Evolutionary conservation across 768 basidiomycete species (phyloP), one percentile per base, ranked within the genome.

Genomic region (Suillus sp.): DNA sequence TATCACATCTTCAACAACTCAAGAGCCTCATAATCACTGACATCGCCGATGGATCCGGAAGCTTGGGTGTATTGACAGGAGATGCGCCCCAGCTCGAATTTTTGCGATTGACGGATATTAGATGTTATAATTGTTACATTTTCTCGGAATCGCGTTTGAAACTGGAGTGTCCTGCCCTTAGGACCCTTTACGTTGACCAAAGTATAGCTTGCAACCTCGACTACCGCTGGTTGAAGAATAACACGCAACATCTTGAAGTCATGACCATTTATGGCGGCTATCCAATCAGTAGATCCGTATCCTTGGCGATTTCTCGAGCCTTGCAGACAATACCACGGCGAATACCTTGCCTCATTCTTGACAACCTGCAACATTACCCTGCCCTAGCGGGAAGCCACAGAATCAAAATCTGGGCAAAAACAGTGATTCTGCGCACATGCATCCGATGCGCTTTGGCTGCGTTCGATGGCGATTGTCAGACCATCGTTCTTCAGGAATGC

Each of bases 341-440:
- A 22, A 55, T 55, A 25, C 35, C n/a, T 37, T 55, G 54, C 22
- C 54, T 55, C 54, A 37, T 22, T 37, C 34, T 55, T 22, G 54
- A 55, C 14, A 9, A 30, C 48, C 48, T 34, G 11, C 53, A 22
- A n/a, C 8, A 35, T 13, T 9, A 4, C 27, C 0, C 4, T 20
- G 2, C 18, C 18, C 3, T 10, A 2, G 8, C 8, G 16, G 8
- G 0, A 30, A 18, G 4, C 8, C 27, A 27, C 4, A 3, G 0
- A n/a, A 14, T 35, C n/a, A 22, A n/a, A 55, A 22, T 55, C 13
- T 8, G 11, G 13, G 34, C n/a, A n/a, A 34, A 55, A 13, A 55
- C 22, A 35, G 13, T 55, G 13, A 35, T 55, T 7, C n/a, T 55
- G 35, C 54, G 35, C n/a, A n/a, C 13, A 25, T 25, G 22, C 22